These are phyloP conservation scores for Pulveroboletus ravenelii DNA, from an alignment of 768 basidiomycete species.

Conservation along the genomic window DNA sequence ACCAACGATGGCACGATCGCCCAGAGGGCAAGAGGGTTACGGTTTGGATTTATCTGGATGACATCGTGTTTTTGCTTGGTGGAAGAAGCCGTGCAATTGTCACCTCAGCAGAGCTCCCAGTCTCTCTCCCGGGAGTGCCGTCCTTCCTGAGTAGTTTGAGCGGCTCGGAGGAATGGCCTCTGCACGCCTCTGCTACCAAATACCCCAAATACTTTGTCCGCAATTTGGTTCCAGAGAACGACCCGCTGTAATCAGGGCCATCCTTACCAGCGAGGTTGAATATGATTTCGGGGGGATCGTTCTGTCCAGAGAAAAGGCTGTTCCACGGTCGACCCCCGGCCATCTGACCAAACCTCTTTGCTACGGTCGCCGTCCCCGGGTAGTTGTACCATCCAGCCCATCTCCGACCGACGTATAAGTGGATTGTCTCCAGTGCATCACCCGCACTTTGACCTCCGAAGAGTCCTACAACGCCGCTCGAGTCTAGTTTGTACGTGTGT, in stretches of 20 bases:
- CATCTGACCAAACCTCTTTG: constrained; percentile 31
- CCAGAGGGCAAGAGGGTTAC: constrained; percentile 6
- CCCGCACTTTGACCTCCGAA: constrained; percentile 32
- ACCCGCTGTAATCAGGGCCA: constrained; percentile 66
- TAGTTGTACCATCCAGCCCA: constrained; percentile 37
- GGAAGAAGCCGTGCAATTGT: constrained; percentile 14
- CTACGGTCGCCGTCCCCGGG: constrained; percentile 29
- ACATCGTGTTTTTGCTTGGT: background rate
- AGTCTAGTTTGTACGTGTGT: constrained; percentile 20
- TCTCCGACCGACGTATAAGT: constrained; percentile 25
- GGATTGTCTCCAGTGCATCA: constrained; percentile 31
- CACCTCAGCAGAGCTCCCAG: constrained; percentile 12
- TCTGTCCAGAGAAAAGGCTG: constrained; percentile 30
- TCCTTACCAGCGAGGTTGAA: constrained; percentile 26
- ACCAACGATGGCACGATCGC: constrained; percentile 22
- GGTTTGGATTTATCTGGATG: constrained; percentile 9
- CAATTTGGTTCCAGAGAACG: constrained; percentile 58
- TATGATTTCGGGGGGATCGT: constrained; percentile 21
- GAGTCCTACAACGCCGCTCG: constrained; percentile 28
- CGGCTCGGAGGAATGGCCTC: background rate
- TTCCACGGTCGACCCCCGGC: constrained; percentile 26
- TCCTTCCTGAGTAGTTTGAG: constrained; percentile 6
- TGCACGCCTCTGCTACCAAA: constrained; percentile 36
- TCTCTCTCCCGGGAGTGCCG: constrained; percentile 5
- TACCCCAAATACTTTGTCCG: constrained; percentile 51